A percentile compares a stretch with the other conserved stretches of the same genome.
Conservation (phyloP, 2,329 filamentous ascomycete species). For the Albifimbria verrucaria region DNA sequence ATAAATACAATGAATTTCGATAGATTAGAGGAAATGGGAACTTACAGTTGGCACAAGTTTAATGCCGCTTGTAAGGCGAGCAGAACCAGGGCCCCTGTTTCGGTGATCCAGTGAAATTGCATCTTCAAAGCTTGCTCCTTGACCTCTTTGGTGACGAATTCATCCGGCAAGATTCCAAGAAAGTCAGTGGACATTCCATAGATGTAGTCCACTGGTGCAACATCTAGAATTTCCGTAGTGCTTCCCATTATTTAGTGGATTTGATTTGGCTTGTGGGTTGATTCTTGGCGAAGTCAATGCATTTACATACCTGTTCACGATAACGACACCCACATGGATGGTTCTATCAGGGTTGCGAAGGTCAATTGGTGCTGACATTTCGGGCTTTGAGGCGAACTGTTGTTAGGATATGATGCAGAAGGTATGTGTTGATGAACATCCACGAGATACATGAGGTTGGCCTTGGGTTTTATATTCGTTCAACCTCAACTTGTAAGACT, state of each 20-base stretch:
- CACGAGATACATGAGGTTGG: no score
- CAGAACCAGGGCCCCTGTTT: slow-evolving; percentile 13
- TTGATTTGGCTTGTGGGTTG: not conserved
- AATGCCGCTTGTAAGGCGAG: slow-evolving; percentile 21
- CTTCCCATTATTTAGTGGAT: slow-evolving; percentile 11
- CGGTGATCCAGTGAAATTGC: slow-evolving; percentile 33
- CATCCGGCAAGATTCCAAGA: slow-evolving; percentile 17
- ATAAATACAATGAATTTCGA: not conserved
- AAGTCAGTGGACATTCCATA: slow-evolving; percentile 13
- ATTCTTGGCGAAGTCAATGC: no score
- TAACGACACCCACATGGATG: slow-evolving; percentile 13
- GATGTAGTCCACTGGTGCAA: slow-evolving; percentile 30
- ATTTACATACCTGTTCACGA: slow-evolving; percentile 11
- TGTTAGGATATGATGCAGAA: no score
- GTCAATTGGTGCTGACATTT: not conserved
- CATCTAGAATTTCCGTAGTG: slow-evolving; percentile 28
- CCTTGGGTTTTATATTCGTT: no score
- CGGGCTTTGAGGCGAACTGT: no score
- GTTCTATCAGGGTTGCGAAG: not conserved
- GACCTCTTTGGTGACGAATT: slow-evolving; percentile 9
- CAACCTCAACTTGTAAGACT: no score
- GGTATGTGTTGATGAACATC: no score
- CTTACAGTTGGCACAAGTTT: slow-evolving; percentile 25
- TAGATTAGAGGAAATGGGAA: not conserved
- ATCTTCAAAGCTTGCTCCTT: slow-evolving; percentile 22